Conservation (phyloP, 2,329 filamentous ascomycete genomes). For the Pseudodiploospora longispora region DNA sequence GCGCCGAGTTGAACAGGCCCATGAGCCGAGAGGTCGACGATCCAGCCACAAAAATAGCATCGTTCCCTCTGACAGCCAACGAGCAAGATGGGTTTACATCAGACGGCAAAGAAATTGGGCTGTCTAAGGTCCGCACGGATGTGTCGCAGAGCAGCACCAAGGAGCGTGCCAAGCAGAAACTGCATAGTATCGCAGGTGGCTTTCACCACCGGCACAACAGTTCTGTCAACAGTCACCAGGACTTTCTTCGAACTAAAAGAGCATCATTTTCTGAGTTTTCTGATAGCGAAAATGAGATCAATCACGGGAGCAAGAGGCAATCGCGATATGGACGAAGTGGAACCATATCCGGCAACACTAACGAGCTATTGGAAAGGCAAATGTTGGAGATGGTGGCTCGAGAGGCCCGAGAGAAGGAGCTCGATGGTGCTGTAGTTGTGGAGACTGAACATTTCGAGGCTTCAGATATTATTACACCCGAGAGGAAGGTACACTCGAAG, state of each 20-base stretch:
- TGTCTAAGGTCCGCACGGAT: constrained; percentile 29
- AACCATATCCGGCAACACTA: constrained; percentile 39
- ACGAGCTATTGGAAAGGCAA: constrained; percentile 51
- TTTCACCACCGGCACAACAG: constrained; percentile 45
- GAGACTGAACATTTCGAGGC: constrained; percentile 27
- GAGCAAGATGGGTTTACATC: constrained; percentile 14
- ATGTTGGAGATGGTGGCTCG: constrained; percentile 53
- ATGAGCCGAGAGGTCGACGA: constrained; percentile 24
- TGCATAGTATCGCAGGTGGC: constrained; percentile 44
- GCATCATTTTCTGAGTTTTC: constrained; percentile 53
- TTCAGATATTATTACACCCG: constrained; percentile 24
- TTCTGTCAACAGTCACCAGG: constrained; percentile 42
- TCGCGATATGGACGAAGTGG: constrained; percentile 27
- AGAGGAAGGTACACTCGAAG: constrained; percentile 19
- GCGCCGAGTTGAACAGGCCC: constrained; percentile 19
- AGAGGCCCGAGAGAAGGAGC: constrained; percentile 38
- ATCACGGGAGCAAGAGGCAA: constrained; percentile 25
- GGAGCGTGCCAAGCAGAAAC: constrained; percentile 52
- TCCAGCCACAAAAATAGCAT: constrained; percentile 11
- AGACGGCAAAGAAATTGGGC: constrained; percentile 15
- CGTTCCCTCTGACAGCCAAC: constrained; percentile 18
- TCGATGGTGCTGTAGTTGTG: constrained; percentile 22
- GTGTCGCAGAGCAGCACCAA: constrained; percentile 43
- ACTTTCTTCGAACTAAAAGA: constrained; percentile 42
- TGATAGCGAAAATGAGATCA: constrained; percentile 43